Evolutionary conservation across 202 grass and related monocot species (phyloP), one percentile per base, ranked within the genome.

Genomic region (Panicum hallii): DNA sequence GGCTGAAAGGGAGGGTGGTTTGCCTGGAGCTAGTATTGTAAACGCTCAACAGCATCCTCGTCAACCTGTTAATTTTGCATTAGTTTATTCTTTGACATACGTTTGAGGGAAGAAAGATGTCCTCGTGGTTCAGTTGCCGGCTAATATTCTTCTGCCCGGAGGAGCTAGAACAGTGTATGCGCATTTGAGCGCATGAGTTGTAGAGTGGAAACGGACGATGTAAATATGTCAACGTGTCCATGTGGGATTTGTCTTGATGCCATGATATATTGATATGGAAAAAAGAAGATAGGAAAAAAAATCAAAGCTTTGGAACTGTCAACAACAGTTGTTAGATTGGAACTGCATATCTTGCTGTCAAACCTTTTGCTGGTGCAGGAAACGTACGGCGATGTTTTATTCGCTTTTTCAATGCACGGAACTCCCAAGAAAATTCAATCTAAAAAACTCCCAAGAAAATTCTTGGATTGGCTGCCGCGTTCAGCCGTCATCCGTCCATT

Each of bases 31-130:
- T 68, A 81, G 56, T 52, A 15, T 78, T 76, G 77, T 72, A 86
- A 82, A 91, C 64, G n/a, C 70, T 65, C 85, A 65, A 84, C 57
- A 34, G 48, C 77, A 73, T 81, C 63, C 43, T 75, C 17, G 73
- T 79, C 55, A 30, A 40, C 79, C 47, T 80, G 38, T 20, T 76
- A n/a, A 30, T 53, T 52, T 85, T 72, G 14, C 48, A 81, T 91
- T 88, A 26, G 47, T 91, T 88, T 71, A 91, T 91, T 91, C 64
- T 87, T 90, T 87, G 32, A 22, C 41, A 52, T 67, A 9, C 15
- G 11, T 44, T 60, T 12, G 0, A 6, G 53, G 57, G 80, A 69
- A 64, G 75, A 62, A 72, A 74, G 16, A 50, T 57, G 66, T 43
- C 48, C 42, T 70, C 49, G 42, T 68, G 49, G 32, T 78, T 79